Evolutionary conservation across 129 eudicot species (phyloP).

Genomic region (Sambucus nigra): DNA sequence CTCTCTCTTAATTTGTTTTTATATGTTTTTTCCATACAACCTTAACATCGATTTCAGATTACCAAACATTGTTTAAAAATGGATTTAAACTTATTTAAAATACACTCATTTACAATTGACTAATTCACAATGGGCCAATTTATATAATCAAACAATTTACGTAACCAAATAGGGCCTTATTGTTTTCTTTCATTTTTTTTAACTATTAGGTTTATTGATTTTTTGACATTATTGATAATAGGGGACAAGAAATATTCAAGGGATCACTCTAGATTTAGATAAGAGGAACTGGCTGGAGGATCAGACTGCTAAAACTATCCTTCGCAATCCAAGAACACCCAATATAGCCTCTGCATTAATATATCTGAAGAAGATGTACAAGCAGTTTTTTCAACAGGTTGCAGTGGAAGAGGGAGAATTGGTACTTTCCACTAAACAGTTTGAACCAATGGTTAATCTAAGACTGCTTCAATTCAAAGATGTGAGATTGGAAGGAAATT

Average conservation of each 20-base stretch:
- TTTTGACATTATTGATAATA: neutral
- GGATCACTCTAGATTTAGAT: constrained; percentile 15
- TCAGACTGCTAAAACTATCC: neutral
- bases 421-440: constrained; percentile 11
- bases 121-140: no score
- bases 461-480: constrained; percentile 25
- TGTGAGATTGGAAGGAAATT: constrained; percentile 22
- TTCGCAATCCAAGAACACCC: neutral
- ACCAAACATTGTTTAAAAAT: no score
- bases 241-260: constrained; percentile 23
- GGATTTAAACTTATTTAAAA: no score
- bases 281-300: neutral
- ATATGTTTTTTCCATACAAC: no score
- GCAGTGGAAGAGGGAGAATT: constrained; percentile 9
- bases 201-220: neutral
- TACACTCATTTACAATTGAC: no score
- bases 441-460: constrained; percentile 19
- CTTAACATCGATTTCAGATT: no score
- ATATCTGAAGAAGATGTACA: constrained; percentile 10
- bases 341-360: constrained; percentile 1
- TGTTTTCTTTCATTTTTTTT: no score
- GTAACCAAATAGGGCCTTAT: no score
- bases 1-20: no score
- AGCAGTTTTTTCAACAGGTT: constrained; percentile 1
- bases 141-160: no score